Percentiles rank a stretch among this genome's conserved stretches.
Evolutionary conservation across 108 stramenopile genomes (phyloP).

Genomic region (Schizochytrium sp.): DNA sequence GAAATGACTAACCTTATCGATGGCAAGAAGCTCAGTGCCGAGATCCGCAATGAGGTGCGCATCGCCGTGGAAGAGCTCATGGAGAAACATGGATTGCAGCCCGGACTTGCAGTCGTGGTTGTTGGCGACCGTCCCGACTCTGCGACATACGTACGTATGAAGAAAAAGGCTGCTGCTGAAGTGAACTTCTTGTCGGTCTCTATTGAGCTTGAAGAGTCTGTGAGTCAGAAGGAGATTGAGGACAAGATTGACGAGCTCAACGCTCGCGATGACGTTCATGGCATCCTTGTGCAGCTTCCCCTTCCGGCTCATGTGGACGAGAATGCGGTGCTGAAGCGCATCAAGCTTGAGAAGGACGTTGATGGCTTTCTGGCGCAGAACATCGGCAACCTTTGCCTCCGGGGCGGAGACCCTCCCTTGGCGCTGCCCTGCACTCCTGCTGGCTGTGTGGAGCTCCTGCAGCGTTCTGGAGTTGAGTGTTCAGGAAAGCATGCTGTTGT

Average conservation of each 20-base stretch:
- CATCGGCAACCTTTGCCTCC: slow-evolving; percentile 81
- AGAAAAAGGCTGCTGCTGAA: slow-evolving; percentile 75
- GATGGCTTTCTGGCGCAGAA: slow-evolving; percentile 95
- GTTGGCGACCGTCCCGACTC: slow-evolving; percentile 90
- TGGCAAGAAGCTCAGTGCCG: slow-evolving; percentile 55
- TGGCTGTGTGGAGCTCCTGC: slow-evolving; percentile 94
- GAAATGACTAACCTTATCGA: slow-evolving; percentile 37
- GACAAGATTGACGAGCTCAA: slow-evolving; percentile 83
- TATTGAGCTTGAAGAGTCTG: slow-evolving; percentile 82
- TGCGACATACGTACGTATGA: slow-evolving; percentile 97
- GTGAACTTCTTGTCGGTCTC: slow-evolving; percentile 84
- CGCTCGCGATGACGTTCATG: slow-evolving; percentile 85
- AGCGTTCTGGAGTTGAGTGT: slow-evolving; percentile 83
- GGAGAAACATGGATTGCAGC: neutral
- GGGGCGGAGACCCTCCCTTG: slow-evolving; percentile 35
- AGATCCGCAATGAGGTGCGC: slow-evolving; percentile 48
- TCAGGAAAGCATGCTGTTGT: slow-evolving; percentile 94
- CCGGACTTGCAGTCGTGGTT: slow-evolving; percentile 66
- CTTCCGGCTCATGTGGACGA: slow-evolving; percentile 90
- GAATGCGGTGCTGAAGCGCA: slow-evolving; percentile 79
- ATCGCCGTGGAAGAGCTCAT: slow-evolving; percentile 47
- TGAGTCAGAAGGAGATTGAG: slow-evolving; percentile 85
- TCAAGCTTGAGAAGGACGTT: slow-evolving; percentile 90
- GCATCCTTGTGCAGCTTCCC: slow-evolving; percentile 97
- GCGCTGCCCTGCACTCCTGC: slow-evolving; percentile 67